phyloP scores from a whole-genome alignment of 495 filamentous ascomycete species.

The Lophiostoma macrostomum region DNA sequence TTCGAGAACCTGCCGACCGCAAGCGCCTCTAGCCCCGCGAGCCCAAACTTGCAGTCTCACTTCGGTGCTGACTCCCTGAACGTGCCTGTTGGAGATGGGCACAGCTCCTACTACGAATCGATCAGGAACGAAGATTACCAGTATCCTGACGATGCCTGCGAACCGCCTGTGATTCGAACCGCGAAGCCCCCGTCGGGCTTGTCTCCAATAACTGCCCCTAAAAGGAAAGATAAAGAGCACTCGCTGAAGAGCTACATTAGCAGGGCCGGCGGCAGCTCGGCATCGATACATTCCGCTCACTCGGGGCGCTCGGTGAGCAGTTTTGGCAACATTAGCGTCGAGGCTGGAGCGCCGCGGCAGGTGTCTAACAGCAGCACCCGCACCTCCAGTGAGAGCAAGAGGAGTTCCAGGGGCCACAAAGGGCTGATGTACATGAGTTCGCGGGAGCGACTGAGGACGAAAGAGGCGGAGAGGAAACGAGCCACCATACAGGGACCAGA shows the following conservation, averaged over 20 bases:
- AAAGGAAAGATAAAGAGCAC: slow-evolving; percentile 34
- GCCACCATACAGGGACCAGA: slow-evolving; percentile 26
- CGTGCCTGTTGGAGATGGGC: slow-evolving; percentile 56
- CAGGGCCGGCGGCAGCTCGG: slow-evolving; percentile 25
- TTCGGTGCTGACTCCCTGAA: slow-evolving; percentile 30
- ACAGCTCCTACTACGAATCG: slow-evolving; percentile 55
- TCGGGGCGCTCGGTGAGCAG: slow-evolving; percentile 26
- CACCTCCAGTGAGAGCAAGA: slow-evolving; percentile 32
- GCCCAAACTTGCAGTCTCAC: slow-evolving; percentile 33
- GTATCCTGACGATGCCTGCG: slow-evolving; percentile 72
- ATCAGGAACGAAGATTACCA: slow-evolving; percentile 46
- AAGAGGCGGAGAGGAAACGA: slow-evolving; percentile 35
- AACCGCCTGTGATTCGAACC: slow-evolving; percentile 79
- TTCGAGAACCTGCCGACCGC: slow-evolving; percentile 60
- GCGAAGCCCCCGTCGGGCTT: slow-evolving; percentile 74
- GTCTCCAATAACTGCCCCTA: slow-evolving; percentile 61
- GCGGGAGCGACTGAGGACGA: slow-evolving; percentile 32
- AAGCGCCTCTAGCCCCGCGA: slow-evolving; percentile 41
- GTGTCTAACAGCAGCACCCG: slow-evolving; percentile 17
- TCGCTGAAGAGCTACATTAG: slow-evolving; percentile 35
- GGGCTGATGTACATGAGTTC: slow-evolving; percentile 40
- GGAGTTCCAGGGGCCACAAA: slow-evolving; percentile 22
- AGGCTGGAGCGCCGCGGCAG: slow-evolving; percentile 20
- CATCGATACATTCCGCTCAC: slow-evolving; percentile 27
- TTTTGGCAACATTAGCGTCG: slow-evolving; percentile 34